Conservation (phyloP, 345 rosid species). For the Pistacia vera region DNA sequence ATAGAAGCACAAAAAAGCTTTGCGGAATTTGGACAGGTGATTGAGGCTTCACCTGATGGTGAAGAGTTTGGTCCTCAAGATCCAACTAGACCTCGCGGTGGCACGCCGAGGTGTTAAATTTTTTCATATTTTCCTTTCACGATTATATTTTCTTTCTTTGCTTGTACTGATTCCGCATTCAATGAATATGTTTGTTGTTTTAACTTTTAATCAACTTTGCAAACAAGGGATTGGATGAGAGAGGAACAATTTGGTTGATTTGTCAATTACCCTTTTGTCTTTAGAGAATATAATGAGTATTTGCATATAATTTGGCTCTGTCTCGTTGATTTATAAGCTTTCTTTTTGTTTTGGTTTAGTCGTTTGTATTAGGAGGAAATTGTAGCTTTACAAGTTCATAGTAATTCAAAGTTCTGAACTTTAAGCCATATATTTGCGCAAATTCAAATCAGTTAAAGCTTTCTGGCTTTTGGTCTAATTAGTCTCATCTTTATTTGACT, state of each 20-base stretch:
- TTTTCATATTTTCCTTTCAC: neutral
- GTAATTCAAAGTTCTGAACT: neutral
- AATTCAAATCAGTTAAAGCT: too few species aligned
- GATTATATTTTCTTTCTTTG: neutral
- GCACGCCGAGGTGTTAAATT: conserved; percentile 57
- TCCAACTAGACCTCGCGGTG: conserved; percentile 65
- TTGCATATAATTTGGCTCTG: too few species aligned
- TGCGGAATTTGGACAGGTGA: conserved; percentile 69
- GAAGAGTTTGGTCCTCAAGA: conserved; percentile 69
- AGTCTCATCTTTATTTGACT: too few species aligned
- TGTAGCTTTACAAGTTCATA: too few species aligned
- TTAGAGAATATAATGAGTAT: neutral
- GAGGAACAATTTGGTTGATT: neutral
- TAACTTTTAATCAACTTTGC: neutral
- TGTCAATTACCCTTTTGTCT: neutral
- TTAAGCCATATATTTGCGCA: too few species aligned
- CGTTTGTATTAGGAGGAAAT: too few species aligned
- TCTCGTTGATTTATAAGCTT: too few species aligned
- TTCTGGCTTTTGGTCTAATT: too few species aligned
- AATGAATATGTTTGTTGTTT: neutral
- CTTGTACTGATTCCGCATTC: neutral
- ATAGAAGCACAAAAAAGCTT: conserved; percentile 68
- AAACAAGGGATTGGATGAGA: neutral
- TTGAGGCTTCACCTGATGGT: conserved; percentile 60
- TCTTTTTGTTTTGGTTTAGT: too few species aligned